These are phyloP conservation scores for Mycena belliarum DNA, from an alignment of 768 basidiomycete species.

Conservation along the genomic window DNA sequence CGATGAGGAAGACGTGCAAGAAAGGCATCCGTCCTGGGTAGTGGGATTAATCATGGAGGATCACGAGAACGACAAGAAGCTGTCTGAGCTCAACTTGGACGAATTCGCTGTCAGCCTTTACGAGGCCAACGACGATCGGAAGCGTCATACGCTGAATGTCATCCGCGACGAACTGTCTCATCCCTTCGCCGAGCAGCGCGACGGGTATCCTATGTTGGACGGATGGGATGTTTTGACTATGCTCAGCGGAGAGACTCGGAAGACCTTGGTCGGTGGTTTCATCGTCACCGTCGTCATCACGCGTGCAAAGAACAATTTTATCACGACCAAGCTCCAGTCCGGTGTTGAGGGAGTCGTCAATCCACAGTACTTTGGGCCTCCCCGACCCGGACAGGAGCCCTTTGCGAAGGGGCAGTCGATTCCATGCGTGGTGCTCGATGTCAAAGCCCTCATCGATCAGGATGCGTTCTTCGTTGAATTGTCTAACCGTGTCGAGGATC, in stretches of 20 bases:
- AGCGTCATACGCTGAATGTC: constrained; percentile 85
- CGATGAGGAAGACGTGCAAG: constrained; percentile 96
- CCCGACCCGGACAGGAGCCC: constrained; percentile 24
- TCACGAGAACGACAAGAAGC: constrained; percentile 71
- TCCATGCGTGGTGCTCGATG: constrained; percentile 73
- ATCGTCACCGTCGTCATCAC: constrained; percentile 77
- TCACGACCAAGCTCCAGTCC: constrained; percentile 83
- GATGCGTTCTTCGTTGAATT: constrained; percentile 73
- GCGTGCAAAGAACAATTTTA: constrained; percentile 51
- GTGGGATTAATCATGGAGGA: constrained; percentile 87
- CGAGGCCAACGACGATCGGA: constrained; percentile 79
- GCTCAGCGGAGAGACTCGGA: constrained; percentile 89
- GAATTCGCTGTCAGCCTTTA: constrained; percentile 94
- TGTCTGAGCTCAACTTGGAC: constrained; percentile 90
- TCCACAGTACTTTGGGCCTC: constrained; percentile 57
- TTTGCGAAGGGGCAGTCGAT: constrained; percentile 77
- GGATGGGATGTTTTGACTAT: constrained; percentile 89
- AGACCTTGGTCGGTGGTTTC: constrained; percentile 75
- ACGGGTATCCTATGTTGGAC: constrained; percentile 59
- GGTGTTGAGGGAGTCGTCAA: constrained; percentile 85
- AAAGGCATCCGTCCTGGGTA: constrained; percentile 88
- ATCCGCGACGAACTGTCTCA: constrained; percentile 83
- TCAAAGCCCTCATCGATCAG: constrained; percentile 60
- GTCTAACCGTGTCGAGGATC: constrained; percentile 65
- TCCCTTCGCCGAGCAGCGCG: constrained; percentile 79